Evolutionary conservation across 164 flowering plant genomes (phyloP).

Genomic region (Vitis riparia): DNA sequence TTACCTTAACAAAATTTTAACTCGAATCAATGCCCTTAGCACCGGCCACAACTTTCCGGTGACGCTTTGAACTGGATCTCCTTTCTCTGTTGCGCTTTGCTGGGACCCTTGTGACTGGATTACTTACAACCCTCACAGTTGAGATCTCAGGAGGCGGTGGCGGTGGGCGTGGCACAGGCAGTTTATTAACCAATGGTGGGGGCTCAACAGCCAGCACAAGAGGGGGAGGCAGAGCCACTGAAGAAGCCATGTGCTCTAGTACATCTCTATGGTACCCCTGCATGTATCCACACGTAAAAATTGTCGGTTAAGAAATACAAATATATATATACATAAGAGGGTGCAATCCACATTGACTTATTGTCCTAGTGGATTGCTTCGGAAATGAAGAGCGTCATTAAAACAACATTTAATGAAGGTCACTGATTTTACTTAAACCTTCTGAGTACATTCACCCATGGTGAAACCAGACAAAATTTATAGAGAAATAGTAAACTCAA

Average conservation of each 20-base stretch:
- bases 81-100: conserved; percentile 33
- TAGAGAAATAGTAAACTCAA: background rate
- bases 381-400: background rate
- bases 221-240: conserved; percentile 13
- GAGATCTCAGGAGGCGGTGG: conserved; percentile 13
- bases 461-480: too few species aligned
- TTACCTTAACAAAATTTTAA: conserved; percentile 28
- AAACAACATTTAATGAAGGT: background rate
- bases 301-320: background rate
- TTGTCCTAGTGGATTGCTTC: too few species aligned
- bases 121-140: conserved; percentile 3
- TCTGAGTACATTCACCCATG: too few species aligned
- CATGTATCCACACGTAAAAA: conserved; percentile 2
- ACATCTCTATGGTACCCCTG: conserved; percentile 44
- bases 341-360: background rate
- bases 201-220: conserved; percentile 8
- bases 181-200: conserved; percentile 14
- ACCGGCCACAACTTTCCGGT: conserved; percentile 32
- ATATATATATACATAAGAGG: background rate
- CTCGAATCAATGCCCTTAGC: conserved; percentile 13
- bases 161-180: conserved; percentile 10
- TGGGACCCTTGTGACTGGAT: conserved; percentile 16
- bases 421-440: too few species aligned
- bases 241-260: conserved; percentile 22
- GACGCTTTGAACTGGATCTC: conserved; percentile 33